Evolutionary conservation across 2,329 filamentous ascomycete species (phyloP).

Genomic region (Ramularia endophylla): DNA sequence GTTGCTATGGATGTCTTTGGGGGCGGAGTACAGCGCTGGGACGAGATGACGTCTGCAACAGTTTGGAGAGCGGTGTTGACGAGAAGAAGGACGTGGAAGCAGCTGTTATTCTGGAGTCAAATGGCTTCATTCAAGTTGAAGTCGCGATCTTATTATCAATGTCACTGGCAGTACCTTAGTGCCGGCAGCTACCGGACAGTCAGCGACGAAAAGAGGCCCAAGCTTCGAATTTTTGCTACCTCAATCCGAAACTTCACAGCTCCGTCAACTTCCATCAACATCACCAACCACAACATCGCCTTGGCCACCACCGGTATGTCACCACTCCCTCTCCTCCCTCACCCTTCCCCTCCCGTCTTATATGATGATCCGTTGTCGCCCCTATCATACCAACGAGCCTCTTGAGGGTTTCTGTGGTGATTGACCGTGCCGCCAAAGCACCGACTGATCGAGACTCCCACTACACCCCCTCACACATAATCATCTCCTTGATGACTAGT

Average conservation of each 20-base stretch:
- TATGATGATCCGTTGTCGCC: constrained; percentile 59
- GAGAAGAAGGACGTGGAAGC: background rate
- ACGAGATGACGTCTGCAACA: background rate
- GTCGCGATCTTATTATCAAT: background rate
- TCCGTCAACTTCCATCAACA: constrained; percentile 2
- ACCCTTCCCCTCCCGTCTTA: constrained; percentile 17
- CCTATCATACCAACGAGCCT: constrained; percentile 50
- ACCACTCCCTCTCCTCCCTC: constrained; percentile 6
- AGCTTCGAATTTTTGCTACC: background rate
- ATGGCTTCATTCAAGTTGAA: too few relatives aligned
- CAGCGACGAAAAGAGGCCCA: background rate
- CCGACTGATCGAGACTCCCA: constrained; percentile 42
- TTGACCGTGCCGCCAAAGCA: constrained; percentile 58
- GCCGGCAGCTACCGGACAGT: constrained; percentile 3
- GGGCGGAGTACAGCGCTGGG: background rate
- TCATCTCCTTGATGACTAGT: constrained; percentile 1
- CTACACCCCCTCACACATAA: constrained; percentile 5
- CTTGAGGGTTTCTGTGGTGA: constrained; percentile 45
- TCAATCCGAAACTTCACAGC: background rate
- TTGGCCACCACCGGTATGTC: constrained; percentile 14
- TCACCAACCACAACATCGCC: constrained; percentile 6
- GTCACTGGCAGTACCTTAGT: background rate
- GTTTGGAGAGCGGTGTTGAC: background rate
- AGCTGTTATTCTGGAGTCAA: too few relatives aligned
- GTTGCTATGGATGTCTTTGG: background rate